Conservation (phyloP, 2,329 filamentous ascomycete species). For the Colletotrichum lini region DNA sequence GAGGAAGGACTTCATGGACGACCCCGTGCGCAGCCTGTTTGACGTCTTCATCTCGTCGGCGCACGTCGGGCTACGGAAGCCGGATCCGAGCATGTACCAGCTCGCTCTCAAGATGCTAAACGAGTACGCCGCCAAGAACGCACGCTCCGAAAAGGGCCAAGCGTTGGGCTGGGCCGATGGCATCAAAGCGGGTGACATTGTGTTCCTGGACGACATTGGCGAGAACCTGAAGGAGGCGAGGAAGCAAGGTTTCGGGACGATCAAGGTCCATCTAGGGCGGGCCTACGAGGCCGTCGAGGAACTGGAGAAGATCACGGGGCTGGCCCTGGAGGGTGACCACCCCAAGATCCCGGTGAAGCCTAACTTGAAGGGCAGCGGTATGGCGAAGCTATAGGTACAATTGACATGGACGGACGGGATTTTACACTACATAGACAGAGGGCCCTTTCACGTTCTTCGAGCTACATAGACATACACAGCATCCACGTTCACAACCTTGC, state of each 20-base stretch:
- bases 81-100: slow-evolving; percentile 85
- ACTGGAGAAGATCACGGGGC: slow-evolving; percentile 81
- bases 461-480: slow-evolving; percentile 51
- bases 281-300: slow-evolving; percentile 86
- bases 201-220: slow-evolving; percentile 96
- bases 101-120: slow-evolving; percentile 78
- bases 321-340: slow-evolving; percentile 72
- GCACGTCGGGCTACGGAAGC: slow-evolving; percentile 90
- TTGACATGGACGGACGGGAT: slow-evolving; percentile 23
- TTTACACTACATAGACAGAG: slow-evolving; percentile 1
- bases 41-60: slow-evolving; percentile 91
- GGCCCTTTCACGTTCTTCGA: slow-evolving; percentile 23
- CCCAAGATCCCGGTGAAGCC: slow-evolving; percentile 64
- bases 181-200: slow-evolving; percentile 76
- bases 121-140: slow-evolving; percentile 70
- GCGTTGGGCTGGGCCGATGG: slow-evolving; percentile 62
- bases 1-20: slow-evolving; percentile 63
- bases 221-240: slow-evolving; percentile 89
- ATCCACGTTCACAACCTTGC: slow-evolving; percentile 48
- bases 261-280: slow-evolving; percentile 87
- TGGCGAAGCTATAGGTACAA: slow-evolving; percentile 59
- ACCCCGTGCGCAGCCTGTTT: slow-evolving; percentile 78
- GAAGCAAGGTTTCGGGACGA: slow-evolving; percentile 81
- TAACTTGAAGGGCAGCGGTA: slow-evolving; percentile 50
- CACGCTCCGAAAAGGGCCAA: slow-evolving; percentile 54